These are phyloP conservation scores for Naganishia sp. DNA, from an alignment of 1,284 basidiomycete species.

Conservation along the genomic window DNA sequence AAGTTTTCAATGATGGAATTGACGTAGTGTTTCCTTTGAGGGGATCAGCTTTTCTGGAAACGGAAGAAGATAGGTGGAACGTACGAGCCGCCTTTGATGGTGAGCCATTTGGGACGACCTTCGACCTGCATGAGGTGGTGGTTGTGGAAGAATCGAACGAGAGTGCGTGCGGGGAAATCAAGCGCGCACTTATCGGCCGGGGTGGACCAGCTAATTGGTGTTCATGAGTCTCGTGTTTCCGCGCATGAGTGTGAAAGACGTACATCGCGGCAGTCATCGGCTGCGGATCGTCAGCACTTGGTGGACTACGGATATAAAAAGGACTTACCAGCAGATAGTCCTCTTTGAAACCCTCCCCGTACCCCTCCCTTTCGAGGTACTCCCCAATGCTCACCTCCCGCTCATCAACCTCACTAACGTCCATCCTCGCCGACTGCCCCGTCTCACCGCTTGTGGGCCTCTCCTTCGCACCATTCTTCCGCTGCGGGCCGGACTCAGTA, in stretches of 20 bases:
- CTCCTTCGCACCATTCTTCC: conserved; percentile 23
- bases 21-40: conserved; percentile 64
- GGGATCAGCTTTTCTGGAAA: not conserved
- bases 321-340: conserved; percentile 74
- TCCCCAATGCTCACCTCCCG: conserved; percentile 65
- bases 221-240: not conserved
- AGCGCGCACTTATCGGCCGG: conserved; percentile 70
- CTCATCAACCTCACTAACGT: conserved; percentile 36
- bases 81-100: conserved; percentile 71
- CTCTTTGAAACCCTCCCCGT: conserved; percentile 68
- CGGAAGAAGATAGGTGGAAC: conserved; percentile 32
- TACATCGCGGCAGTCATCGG: conserved; percentile 74
- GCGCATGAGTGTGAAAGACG: not conserved
- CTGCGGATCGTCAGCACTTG: conserved; percentile 51
- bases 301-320: not conserved
- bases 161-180: conserved; percentile 71
- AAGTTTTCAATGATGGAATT: conserved; percentile 64
- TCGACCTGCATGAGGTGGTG: conserved; percentile 75
- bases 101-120: conserved; percentile 74
- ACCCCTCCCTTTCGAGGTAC: conserved; percentile 68
- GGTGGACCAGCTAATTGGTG: conserved; percentile 64
- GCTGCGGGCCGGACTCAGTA: conserved; percentile 30
- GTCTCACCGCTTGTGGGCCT: conserved; percentile 17
- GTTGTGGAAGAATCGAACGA: conserved; percentile 77
- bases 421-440: conserved; percentile 49